A percentile compares a stretch with the other conserved stretches of the same genome.
These are phyloP conservation scores for Ogataea ramenticola DNA, from an alignment of 805 yeast species.

Conservation along the genomic window DNA sequence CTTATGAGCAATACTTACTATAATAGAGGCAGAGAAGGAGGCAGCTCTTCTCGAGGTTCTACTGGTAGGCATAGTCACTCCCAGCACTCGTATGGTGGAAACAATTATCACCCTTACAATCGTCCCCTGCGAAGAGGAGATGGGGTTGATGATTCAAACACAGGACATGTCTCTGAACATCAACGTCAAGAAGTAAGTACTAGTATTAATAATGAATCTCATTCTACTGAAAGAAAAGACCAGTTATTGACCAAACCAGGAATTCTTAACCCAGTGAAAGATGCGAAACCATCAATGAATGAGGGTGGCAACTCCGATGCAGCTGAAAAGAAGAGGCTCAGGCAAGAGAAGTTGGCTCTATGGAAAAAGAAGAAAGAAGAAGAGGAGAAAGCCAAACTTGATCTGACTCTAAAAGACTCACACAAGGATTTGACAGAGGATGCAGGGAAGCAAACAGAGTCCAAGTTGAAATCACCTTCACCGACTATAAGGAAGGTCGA, in stretches of 20 bases:
- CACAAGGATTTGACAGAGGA: no score
- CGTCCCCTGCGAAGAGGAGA: neutral
- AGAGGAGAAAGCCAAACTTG: conserved; percentile 5
- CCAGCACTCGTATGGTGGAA: neutral
- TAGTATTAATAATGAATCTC: neutral
- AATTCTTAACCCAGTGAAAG: neutral
- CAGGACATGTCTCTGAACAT: neutral
- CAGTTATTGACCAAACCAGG: conserved; percentile 5
- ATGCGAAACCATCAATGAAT: neutral
- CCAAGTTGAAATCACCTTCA: neutral
- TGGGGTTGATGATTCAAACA: no score
- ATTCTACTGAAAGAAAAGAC: neutral
- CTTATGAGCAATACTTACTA: neutral
- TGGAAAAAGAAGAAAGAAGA: conserved; percentile 54
- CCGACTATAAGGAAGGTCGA: conserved; percentile 1
- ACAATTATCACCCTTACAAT: neutral
- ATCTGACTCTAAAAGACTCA: no score
- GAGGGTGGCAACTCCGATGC: conserved; percentile 5
- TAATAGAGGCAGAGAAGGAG: neutral
- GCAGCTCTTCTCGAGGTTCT: neutral
- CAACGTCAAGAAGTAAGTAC: neutral
- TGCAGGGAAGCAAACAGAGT: no score
- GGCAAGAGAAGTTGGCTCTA: conserved; percentile 48
- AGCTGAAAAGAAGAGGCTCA: conserved; percentile 29
- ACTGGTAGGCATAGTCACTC: neutral